Evolutionary conservation across 345 rosid species (phyloP).

Genomic region (Rubroshorea leprosula): DNA sequence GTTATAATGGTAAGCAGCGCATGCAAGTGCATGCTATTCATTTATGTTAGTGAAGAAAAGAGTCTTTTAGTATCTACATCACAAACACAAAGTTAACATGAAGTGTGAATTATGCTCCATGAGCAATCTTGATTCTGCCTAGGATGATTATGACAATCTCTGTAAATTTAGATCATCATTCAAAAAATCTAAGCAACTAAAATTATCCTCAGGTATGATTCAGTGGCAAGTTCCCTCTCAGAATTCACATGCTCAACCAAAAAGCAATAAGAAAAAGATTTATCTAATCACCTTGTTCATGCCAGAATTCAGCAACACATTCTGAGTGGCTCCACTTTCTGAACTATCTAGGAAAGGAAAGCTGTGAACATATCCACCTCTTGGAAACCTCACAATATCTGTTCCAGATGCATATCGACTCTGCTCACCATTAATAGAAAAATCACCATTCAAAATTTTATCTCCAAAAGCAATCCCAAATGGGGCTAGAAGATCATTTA

Average conservation of each 20-base stretch:
- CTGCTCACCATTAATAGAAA: conserved; percentile 85
- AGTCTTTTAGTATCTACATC: too few relatives aligned
- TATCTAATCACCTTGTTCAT: conserved; percentile 41
- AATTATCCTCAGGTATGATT: too few relatives aligned
- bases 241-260: not conserved
- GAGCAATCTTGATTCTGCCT: too few relatives aligned
- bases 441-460: conserved; percentile 91
- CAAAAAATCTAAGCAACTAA: not conserved
- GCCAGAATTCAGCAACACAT: conserved; percentile 55
- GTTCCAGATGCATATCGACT: conserved; percentile 98
- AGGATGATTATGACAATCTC: too few relatives aligned
- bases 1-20: too few relatives aligned
- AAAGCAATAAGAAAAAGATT: not conserved
- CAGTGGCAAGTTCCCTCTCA: too few relatives aligned
- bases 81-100: too few relatives aligned
- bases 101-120: too few relatives aligned
- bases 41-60: too few relatives aligned
- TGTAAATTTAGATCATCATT: not conserved
- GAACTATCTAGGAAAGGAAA: conserved; percentile 91
- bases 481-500: conserved; percentile 88
- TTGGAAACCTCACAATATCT: conserved; percentile 85
- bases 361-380: conserved; percentile 77
- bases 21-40: too few relatives aligned
- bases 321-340: conserved; percentile 95
- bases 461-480: conserved; percentile 98